These are phyloP conservation scores for Sporobolomyces pararoseus DNA, from an alignment of 768 basidiomycete genomes.

Conservation along the genomic window DNA sequence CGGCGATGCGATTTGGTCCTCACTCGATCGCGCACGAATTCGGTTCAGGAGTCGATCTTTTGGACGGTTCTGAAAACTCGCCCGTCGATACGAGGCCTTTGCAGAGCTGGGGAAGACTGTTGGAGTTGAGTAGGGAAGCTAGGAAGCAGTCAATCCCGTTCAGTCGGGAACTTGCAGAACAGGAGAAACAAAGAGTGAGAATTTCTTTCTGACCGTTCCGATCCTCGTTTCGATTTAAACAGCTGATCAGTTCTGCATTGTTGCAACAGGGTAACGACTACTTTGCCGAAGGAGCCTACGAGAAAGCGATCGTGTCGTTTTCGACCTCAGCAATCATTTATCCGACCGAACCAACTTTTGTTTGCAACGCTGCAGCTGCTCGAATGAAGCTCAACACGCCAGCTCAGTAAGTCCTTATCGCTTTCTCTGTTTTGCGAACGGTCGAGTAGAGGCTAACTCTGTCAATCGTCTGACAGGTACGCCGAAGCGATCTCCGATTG, in stretches of 20 bases:
- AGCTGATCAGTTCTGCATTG: not conserved
- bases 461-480: constrained; percentile 15
- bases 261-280: constrained; percentile 30
- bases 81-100: constrained; percentile 17
- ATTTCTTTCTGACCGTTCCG: not conserved
- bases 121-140: constrained; percentile 34
- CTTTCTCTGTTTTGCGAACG: not conserved
- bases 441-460: no score
- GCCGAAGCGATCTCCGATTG: constrained; percentile 38
- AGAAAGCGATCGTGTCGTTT: constrained; percentile 35
- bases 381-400: constrained; percentile 36
- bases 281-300: constrained; percentile 30
- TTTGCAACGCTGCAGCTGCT: constrained; percentile 33
- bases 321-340: constrained; percentile 32
- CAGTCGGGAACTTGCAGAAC: constrained; percentile 30
- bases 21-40: constrained; percentile 20
- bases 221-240: not conserved
- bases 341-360: constrained; percentile 18
- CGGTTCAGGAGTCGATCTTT: constrained; percentile 26
- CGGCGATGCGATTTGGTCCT: constrained; percentile 34
- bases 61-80: constrained; percentile 17
- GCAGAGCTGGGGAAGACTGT: constrained; percentile 25
- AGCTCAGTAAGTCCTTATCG: constrained; percentile 11
- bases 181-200: constrained; percentile 39
- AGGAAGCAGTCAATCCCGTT: constrained; percentile 20